These are phyloP conservation scores for Volvox carteri DNA, from an alignment of 163 green algal species.

Conservation along the genomic window DNA sequence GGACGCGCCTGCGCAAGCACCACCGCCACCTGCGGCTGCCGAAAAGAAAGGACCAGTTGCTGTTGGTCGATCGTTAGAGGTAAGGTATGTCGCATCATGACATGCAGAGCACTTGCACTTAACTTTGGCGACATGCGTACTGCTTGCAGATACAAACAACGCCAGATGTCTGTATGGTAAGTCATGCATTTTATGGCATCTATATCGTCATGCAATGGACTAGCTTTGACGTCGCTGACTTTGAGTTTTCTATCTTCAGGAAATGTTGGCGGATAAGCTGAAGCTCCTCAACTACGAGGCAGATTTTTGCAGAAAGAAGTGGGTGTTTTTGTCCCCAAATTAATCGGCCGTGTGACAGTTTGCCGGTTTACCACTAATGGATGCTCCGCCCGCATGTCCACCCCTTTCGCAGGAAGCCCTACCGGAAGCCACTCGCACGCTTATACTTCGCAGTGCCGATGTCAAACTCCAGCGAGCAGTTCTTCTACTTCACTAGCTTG, in stretches of 20 bases:
- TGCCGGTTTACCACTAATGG: background rate
- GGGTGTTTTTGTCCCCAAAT: background rate
- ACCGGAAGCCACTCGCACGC: slow-evolving; percentile 68
- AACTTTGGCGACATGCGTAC: slow-evolving; percentile 36
- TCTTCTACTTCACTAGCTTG: slow-evolving; percentile 85
- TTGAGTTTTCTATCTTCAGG: slow-evolving; percentile 56
- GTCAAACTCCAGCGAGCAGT: slow-evolving; percentile 73
- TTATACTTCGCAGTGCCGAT: slow-evolving; percentile 75
- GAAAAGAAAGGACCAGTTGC: slow-evolving; percentile 50
- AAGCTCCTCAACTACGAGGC: slow-evolving; percentile 85
- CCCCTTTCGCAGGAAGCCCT: slow-evolving; percentile 67
- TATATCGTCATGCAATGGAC: background rate
- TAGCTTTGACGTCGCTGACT: background rate
- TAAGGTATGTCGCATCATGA: background rate
- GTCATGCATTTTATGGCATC: background rate
- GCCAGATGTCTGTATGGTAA: slow-evolving; percentile 68
- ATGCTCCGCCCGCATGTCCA: slow-evolving; percentile 14
- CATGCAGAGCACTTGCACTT: background rate
- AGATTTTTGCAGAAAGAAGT: slow-evolving; percentile 82
- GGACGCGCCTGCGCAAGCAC: slow-evolving; percentile 15
- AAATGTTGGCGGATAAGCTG: slow-evolving; percentile 79
- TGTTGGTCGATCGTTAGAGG: slow-evolving; percentile 64
- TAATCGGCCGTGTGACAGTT: background rate
- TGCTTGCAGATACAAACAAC: slow-evolving; percentile 58
- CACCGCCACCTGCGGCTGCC: slow-evolving; percentile 6